These are phyloP conservation scores for Coniochaeta hoffmannii DNA, from an alignment of 2,329 filamentous ascomycete species.

Conservation along the genomic window DNA sequence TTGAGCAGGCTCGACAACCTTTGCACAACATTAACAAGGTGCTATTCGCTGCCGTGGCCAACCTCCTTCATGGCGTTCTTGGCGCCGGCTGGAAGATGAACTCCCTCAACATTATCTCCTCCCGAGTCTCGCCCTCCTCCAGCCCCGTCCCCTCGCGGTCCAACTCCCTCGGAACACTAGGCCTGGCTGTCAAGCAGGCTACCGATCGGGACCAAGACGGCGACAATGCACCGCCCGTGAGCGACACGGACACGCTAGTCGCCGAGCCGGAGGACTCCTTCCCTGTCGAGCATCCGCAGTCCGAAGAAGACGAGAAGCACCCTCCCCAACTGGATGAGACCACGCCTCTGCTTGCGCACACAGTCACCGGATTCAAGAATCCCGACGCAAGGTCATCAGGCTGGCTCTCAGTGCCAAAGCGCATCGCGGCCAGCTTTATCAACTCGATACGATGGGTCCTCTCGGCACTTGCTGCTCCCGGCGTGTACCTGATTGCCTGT, in stretches of 20 bases:
- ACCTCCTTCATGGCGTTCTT: constrained; percentile 44
- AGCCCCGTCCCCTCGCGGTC: constrained; percentile 50
- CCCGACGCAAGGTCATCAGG: constrained; percentile 28
- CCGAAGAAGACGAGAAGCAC: constrained; percentile 10
- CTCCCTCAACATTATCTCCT: constrained; percentile 89
- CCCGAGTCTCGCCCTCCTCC: constrained; percentile 62
- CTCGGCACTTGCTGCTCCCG: constrained; percentile 70
- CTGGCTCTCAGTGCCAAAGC: constrained; percentile 56
- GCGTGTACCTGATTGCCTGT: constrained; percentile 72
- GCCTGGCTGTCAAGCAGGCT: constrained; percentile 30
- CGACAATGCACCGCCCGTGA: constrained; percentile 15
- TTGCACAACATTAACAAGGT: constrained; percentile 7
- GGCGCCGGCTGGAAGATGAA: constrained; percentile 67
- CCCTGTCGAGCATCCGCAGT: constrained; percentile 20
- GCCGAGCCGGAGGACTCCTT: constrained; percentile 21
- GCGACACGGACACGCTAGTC: constrained; percentile 22
- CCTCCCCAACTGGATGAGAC: constrained; percentile 48
- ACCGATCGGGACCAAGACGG: constrained; percentile 26
- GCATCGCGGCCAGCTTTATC: constrained; percentile 64
- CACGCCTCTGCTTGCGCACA: constrained; percentile 53
- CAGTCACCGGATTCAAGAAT: neutral
- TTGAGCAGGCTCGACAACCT: neutral
- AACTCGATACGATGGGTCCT: constrained; percentile 73
- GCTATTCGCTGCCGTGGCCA: constrained; percentile 9
- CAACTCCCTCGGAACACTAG: constrained; percentile 51